These are phyloP conservation scores for bread wheat (Triticum aestivum) DNA, from an alignment of 176 grass and related monocot species.

Conservation along the genomic window IWGSC_CS_RefSeq_v2.1 NC_057794.1:595923813-595924312, in stretches of 20 bases:
- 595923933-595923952: slow-evolving; percentile 24
- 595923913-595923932: background rate
- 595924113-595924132: background rate
- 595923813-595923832: slow-evolving; percentile 44
- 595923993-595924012: slow-evolving; percentile 33
- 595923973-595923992: slow-evolving; percentile 23
- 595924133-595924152: slow-evolving; percentile 4
- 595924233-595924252: slow-evolving; percentile 29
- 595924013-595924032: slow-evolving; percentile 24
- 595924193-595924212: slow-evolving; percentile 20
- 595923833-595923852: slow-evolving; percentile 41
- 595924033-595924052: slow-evolving; percentile 31
- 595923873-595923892: slow-evolving; percentile 29
- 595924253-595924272: slow-evolving; percentile 11
- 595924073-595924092: slow-evolving; percentile 10
- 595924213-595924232: slow-evolving; percentile 29
- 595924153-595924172: slow-evolving; percentile 17
- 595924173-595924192: slow-evolving; percentile 26
- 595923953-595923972: slow-evolving; percentile 16
- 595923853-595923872: slow-evolving; percentile 23
- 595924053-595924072: slow-evolving; percentile 7
- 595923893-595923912: slow-evolving; percentile 23
- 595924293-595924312: slow-evolving; percentile 57
- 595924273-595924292: slow-evolving; percentile 31
- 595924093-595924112: slow-evolving; percentile 1